Conservation (phyloP, 2,329 filamentous ascomycete genomes). For the Cladophialophora yegresii region DNA sequence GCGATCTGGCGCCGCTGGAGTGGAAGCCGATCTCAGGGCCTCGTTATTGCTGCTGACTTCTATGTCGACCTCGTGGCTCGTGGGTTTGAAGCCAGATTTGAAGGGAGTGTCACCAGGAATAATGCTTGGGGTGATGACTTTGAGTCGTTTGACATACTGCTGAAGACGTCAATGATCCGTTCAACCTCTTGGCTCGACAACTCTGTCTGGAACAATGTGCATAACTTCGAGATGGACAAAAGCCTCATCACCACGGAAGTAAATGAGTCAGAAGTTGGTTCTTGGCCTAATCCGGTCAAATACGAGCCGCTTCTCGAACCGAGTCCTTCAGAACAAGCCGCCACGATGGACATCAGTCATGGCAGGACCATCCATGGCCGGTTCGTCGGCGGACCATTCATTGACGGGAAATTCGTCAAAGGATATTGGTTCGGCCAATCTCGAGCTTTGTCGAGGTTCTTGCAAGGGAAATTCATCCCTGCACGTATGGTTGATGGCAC, state of each 20-base stretch:
- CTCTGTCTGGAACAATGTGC: neutral
- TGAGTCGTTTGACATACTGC: neutral
- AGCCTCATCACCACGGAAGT: neutral
- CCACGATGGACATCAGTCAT: neutral
- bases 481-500: neutral
- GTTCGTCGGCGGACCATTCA: neutral
- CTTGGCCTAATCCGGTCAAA: neutral
- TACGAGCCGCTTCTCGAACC: neutral
- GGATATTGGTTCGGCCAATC: neutral
- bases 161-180: neutral
- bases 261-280: neutral
- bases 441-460: neutral
- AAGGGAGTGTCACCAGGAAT: neutral
- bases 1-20: constrained; percentile 8
- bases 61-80: neutral
- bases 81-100: neutral
- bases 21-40: neutral
- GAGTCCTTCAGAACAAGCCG: neutral
- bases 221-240: neutral
- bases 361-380: neutral
- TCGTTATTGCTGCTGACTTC: neutral
- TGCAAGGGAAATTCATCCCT: neutral
- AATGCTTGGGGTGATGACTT: neutral
- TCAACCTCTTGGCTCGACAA: neutral
- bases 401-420: neutral